Evolutionary conservation across 2,329 filamentous ascomycete genomes (phyloP).

Genomic region (Microsporum ferrugineum): DNA sequence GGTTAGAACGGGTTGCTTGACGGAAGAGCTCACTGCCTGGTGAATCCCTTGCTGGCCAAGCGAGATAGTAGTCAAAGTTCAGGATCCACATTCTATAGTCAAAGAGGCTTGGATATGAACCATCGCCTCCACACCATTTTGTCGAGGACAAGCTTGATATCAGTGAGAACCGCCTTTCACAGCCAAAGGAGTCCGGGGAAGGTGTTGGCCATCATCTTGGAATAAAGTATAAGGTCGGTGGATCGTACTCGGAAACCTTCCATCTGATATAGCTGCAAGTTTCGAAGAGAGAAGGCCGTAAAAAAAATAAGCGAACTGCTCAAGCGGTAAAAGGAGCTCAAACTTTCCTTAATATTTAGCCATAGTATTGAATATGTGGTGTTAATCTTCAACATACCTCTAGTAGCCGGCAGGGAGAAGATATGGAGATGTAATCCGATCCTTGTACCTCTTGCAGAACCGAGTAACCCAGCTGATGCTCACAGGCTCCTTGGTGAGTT

Average conservation of each 20-base stretch:
- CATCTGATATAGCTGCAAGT: too few relatives aligned
- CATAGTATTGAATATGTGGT: too few relatives aligned
- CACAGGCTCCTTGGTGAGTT: not conserved
- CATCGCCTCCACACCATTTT: not conserved
- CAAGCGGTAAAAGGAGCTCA: too few relatives aligned
- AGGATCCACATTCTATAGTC: slow-evolving; percentile 36
- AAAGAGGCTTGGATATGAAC: slow-evolving; percentile 19
- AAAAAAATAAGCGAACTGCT: too few relatives aligned
- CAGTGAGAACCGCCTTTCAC: slow-evolving; percentile 22
- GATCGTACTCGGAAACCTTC: too few relatives aligned
- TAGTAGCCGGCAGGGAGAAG: too few relatives aligned
- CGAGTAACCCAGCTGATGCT: not conserved
- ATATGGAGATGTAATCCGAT: not conserved
- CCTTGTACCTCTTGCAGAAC: not conserved
- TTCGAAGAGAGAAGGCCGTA: too few relatives aligned
- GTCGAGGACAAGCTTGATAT: slow-evolving; percentile 46
- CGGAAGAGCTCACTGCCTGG: slow-evolving; percentile 36
- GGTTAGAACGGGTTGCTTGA: slow-evolving; percentile 42
- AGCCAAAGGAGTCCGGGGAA: too few relatives aligned
- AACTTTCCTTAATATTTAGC: too few relatives aligned
- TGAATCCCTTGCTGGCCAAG: slow-evolving; percentile 34
- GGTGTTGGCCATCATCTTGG: too few relatives aligned
- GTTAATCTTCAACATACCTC: too few relatives aligned
- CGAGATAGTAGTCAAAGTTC: slow-evolving; percentile 38
- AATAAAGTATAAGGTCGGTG: too few relatives aligned